Conservation (phyloP, 164 flowering plant species). For the Tinospora cordifolia region DNA sequence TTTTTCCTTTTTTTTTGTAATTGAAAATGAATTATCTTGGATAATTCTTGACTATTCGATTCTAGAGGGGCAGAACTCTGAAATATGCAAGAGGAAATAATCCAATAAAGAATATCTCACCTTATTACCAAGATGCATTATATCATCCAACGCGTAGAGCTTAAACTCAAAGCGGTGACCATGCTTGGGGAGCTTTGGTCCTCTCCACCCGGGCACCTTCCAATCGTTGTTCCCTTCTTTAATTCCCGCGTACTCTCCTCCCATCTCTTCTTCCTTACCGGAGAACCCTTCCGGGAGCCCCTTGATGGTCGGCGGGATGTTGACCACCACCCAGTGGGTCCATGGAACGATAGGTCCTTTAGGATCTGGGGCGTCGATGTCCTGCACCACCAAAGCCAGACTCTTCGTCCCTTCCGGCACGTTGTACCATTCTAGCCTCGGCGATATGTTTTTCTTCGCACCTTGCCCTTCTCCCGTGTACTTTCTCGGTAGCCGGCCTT, state of each 20-base stretch:
- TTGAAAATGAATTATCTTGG: too few species aligned
- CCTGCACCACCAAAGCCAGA: constrained; percentile 65
- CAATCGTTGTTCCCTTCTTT: constrained; percentile 64
- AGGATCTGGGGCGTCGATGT: constrained; percentile 68
- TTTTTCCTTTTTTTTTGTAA: too few species aligned
- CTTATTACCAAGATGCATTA: constrained; percentile 59
- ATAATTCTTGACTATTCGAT: too few species aligned
- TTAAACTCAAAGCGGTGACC: constrained; percentile 70
- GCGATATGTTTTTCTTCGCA: constrained; percentile 56
- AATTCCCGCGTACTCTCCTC: constrained; percentile 46
- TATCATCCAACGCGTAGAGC: constrained; percentile 66
- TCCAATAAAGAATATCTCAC: constrained; percentile 25
- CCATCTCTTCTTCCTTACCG: constrained; percentile 45
- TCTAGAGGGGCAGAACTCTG: too few species aligned
- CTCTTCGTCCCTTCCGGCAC: constrained; percentile 62
- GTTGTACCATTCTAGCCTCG: constrained; percentile 84
- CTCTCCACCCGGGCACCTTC: constrained; percentile 79
- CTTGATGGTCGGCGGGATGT: constrained; percentile 63
- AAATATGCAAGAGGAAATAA: too few species aligned
- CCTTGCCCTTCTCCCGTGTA: constrained; percentile 78
- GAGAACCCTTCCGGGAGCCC: constrained; percentile 78
- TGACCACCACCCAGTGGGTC: constrained; percentile 65
- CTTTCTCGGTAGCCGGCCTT: constrained; percentile 54
- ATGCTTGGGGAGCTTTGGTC: constrained; percentile 40
- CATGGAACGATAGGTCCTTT: constrained; percentile 56